Evolutionary conservation across 2,329 filamentous ascomycete species (phyloP), one percentile per base, ranked within the genome.

Genomic region (Phaeosphaeria sp.): DNA sequence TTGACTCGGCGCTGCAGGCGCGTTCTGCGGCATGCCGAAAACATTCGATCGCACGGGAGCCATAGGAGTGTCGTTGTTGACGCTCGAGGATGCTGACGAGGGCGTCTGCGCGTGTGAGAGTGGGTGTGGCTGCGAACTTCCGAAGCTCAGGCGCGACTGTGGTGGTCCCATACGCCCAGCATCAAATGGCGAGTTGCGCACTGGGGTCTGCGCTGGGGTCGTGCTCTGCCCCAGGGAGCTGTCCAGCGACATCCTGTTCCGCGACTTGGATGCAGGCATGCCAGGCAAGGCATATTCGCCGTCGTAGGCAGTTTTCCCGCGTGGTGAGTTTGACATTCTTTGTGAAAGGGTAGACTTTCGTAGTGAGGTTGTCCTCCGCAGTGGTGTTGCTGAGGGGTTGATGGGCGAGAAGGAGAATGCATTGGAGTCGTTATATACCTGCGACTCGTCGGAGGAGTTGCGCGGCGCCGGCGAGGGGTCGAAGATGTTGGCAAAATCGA

Each of bases 291-390:
- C 80, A 27, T 83, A 81, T 54, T 91, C 75, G 46, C 70, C 69
- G 33, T 82, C 80, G 21, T 72, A 71, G 25, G 72, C 72, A 22
- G 78, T 70, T 62, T 78, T 77, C 7, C 72, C 62, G 48, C 72
- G 75, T 21, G 78, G 71, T 22, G 76, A 72, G 51, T 67, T 77
- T 18, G 77, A 67, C 61, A 90, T 86, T 42, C 94, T 89, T 76
- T 97, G 93, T 72, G 96, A 92, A 22, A 97, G 78, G 0, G 94
- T 97, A 2, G 93, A 96, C 74, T 90, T 93, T 58, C 94, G 86
- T 49, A 97, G 80, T 18, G 92, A 95, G 1, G 89, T 90, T 0
- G 90, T 87, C 46, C 73, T 72, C 20, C 75, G 69, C 9, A 75
- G 55, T 3, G 75, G 74, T 17, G 77, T 72, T n/a, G 68, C 62